phyloP scores from a whole-genome alignment of 1,139 yeast species.

The Yamadazyma siamensis region DNA sequence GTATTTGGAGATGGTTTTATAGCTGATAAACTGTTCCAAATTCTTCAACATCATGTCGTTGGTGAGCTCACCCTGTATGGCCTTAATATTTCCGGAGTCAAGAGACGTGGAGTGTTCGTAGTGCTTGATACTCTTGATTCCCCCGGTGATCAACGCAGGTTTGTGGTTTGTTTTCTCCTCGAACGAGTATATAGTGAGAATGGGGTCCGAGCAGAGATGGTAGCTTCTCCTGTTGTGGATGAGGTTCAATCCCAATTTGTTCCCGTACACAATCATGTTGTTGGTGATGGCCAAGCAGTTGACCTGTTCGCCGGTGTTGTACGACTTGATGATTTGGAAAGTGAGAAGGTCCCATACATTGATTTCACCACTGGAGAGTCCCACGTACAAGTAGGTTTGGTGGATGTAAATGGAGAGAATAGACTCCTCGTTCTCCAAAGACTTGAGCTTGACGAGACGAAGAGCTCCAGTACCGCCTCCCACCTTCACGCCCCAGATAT shows the following conservation, averaged over 20 bases:
- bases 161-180: constrained; percentile 9
- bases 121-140: constrained; percentile 20
- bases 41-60: constrained; percentile 66
- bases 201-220: constrained; percentile 6
- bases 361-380: constrained; percentile 67
- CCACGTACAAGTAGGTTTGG: constrained; percentile 73
- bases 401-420: constrained; percentile 63
- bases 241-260: constrained; percentile 11
- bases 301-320: constrained; percentile 24
- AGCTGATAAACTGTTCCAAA: constrained; percentile 60
- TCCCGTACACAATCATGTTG: constrained; percentile 10
- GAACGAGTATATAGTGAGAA: constrained; percentile 7
- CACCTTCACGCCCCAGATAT: constrained; percentile 57
- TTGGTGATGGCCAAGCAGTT: constrained; percentile 10
- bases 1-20: constrained; percentile 72
- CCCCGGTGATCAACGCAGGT: constrained; percentile 32
- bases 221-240: constrained; percentile 5
- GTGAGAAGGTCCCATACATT: constrained; percentile 86
- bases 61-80: constrained; percentile 11
- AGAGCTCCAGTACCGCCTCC: constrained; percentile 6
- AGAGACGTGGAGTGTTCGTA: constrained; percentile 5
- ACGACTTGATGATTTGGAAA: constrained; percentile 62
- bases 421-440: constrained; percentile 65
- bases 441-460: constrained; percentile 23
- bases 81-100: constrained; percentile 1